phyloP scores from a whole-genome alignment of 768 basidiomycete genomes.

The Amanita muscaria region DNA sequence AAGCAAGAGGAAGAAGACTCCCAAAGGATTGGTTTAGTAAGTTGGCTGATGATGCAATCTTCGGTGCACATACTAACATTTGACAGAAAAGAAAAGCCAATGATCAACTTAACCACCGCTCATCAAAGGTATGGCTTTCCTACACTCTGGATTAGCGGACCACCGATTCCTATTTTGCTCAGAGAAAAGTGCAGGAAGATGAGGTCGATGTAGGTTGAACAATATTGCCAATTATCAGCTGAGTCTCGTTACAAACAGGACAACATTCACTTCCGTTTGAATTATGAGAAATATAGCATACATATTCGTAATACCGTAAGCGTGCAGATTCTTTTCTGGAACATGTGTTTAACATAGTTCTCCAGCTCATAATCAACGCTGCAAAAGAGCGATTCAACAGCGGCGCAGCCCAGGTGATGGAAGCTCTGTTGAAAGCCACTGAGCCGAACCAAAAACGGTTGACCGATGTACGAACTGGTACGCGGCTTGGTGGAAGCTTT shows the following conservation, averaged over 20 bases:
- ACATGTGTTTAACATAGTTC: constrained; percentile 6
- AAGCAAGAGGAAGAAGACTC: constrained; percentile 67
- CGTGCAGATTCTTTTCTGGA: constrained; percentile 1
- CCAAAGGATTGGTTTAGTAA: constrained; percentile 64
- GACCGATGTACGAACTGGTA: constrained; percentile 59
- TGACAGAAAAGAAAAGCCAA: constrained; percentile 55
- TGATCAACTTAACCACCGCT: constrained; percentile 37
- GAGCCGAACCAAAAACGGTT: constrained; percentile 54
- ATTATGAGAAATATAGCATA: constrained; percentile 81
- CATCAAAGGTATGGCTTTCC: constrained; percentile 41
- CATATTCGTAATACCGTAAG: constrained; percentile 81
- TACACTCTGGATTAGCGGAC: constrained; percentile 1
- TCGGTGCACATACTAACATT: neutral
- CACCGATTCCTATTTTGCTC: constrained; percentile 6
- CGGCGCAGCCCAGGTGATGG: constrained; percentile 61
- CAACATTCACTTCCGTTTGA: constrained; percentile 73
- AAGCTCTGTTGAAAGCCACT: constrained; percentile 61
- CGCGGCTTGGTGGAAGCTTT: constrained; percentile 1
- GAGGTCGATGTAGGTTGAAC: constrained; percentile 54
- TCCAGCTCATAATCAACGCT: constrained; percentile 69
- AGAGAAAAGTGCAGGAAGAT: constrained; percentile 44
- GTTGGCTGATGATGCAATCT: constrained; percentile 22
- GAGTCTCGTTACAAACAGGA: constrained; percentile 35
- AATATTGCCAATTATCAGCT: constrained; percentile 1
- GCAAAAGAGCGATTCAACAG: constrained; percentile 76